Evolutionary conservation across 2,329 filamentous ascomycete genomes (phyloP).

Genomic region (Trichophaea hybrida): DNA sequence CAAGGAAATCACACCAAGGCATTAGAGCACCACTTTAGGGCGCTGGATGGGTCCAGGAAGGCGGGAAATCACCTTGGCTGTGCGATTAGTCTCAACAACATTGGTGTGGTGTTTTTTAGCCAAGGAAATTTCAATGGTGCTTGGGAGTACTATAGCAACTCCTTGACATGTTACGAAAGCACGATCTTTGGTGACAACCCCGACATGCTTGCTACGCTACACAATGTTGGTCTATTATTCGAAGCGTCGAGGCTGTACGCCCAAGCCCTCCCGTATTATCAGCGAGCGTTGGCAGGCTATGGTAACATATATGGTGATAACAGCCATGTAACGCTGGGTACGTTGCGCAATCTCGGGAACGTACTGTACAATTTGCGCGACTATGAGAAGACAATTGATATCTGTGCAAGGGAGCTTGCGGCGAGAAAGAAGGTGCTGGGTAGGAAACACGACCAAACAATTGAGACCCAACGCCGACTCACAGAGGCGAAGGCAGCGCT

Average conservation of each 20-base stretch:
- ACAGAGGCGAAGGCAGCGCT: not conserved
- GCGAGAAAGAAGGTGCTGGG: not conserved
- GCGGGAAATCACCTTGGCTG: not conserved
- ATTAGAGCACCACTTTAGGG: not conserved
- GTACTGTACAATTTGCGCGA: not conserved
- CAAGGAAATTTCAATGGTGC: not conserved
- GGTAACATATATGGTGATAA: not conserved
- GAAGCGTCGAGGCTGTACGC: not conserved
- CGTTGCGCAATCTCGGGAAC: not conserved
- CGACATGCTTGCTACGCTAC: not conserved
- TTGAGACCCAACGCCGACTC: not conserved
- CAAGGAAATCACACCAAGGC: not conserved
- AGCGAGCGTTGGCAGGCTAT: not conserved
- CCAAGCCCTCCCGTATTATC: not conserved
- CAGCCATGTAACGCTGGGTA: not conserved
- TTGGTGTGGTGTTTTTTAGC: not conserved
- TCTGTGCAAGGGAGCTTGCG: not conserved
- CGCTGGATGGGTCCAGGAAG: not conserved
- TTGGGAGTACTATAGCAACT: not conserved
- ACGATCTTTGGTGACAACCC: not conserved
- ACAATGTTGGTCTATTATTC: not conserved
- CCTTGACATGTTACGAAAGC: not conserved
- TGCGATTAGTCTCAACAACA: not conserved
- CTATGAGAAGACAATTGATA: not conserved
- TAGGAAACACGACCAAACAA: not conserved